These are phyloP conservation scores for Lactarius deliciosus DNA, from an alignment of 768 basidiomycete genomes.

Conservation along the genomic window DNA sequence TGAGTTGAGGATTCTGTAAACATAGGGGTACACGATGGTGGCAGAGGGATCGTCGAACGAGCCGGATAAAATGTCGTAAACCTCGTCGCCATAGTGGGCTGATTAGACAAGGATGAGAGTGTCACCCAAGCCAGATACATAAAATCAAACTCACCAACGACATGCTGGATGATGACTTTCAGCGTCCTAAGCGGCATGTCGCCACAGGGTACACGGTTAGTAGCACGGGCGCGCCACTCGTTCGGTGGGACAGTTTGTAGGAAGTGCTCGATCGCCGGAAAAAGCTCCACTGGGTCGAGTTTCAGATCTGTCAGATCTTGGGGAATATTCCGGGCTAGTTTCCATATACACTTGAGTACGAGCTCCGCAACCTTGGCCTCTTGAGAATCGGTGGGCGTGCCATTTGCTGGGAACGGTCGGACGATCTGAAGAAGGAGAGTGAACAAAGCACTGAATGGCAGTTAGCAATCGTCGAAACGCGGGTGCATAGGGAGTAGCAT, in stretches of 20 bases:
- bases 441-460: slow-evolving; percentile 63
- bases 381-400: slow-evolving; percentile 69
- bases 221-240: slow-evolving; percentile 91
- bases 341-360: slow-evolving; percentile 97
- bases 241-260: slow-evolving; percentile 91
- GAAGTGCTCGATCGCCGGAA: slow-evolving; percentile 93
- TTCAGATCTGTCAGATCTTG: slow-evolving; percentile 80
- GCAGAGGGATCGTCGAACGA: slow-evolving; percentile 96
- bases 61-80: slow-evolving; percentile 86
- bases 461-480: not conserved
- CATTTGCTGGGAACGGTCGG: slow-evolving; percentile 77
- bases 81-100: slow-evolving; percentile 85
- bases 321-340: slow-evolving; percentile 90
- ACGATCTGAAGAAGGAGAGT: slow-evolving; percentile 77
- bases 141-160: slow-evolving; percentile 70
- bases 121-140: not conserved
- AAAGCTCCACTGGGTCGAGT: slow-evolving; percentile 84
- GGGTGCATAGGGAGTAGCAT: slow-evolving; percentile 32
- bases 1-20: slow-evolving; percentile 87
- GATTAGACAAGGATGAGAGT: slow-evolving; percentile 28
- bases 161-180: slow-evolving; percentile 97
- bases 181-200: slow-evolving; percentile 98
- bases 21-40: slow-evolving; percentile 95
- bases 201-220: slow-evolving; percentile 89
- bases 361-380: slow-evolving; percentile 90